Base-by-base conservation (phyloP, 2,329 filamentous ascomycete species). In the Xylaria sp. region DNA sequence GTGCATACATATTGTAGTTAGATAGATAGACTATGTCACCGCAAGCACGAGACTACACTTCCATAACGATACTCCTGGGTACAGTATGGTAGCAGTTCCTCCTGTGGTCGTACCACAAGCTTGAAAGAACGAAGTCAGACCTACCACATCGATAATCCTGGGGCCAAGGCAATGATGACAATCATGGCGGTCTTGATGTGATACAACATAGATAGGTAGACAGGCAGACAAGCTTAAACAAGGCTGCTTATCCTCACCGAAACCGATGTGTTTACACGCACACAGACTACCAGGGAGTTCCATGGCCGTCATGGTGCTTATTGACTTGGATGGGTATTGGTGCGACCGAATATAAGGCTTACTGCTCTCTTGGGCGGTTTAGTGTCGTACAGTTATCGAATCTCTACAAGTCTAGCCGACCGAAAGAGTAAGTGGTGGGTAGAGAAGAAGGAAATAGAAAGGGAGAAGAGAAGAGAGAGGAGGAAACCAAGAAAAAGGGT, bases 81-180 rank as follows among this genome's bases (percentile, higher is more conserved):
- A n/a, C 41, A 10, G 48, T 39, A 46, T 46, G 15, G 41, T 6
- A 18, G 55, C 39, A 63, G 37, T 31, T 59, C 23, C 46, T 55
- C 55, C 37, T 58, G 37, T 18, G n/a, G 25, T 59, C 18, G 41
- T 31, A 10, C 51, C 58, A n/a, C 34, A 51, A 51, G 58, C 54
- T 59, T 67, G 59, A 41, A 60, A n/a, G 58, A 66, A 66, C 52
- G n/a, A 18, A 50, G 65, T 31, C 28, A n/a, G 9, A 20, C 18
- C 5, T 55, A 55, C 28, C 18, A 5, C 20, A 3, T 31, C 9
- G 31, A 55, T 55, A 31, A 31, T 52, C 2, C 9, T 20, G 7
- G 2, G 52, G 18, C 28, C 1, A 34, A 20, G 10, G 18, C 15
- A 48, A 20, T 3, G 25, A 12, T 52, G 31, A n/a, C 59, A 54